Conservation (phyloP, 2,329 filamentous ascomycete species). For the Pseudogymnoascus sp. region DNA sequence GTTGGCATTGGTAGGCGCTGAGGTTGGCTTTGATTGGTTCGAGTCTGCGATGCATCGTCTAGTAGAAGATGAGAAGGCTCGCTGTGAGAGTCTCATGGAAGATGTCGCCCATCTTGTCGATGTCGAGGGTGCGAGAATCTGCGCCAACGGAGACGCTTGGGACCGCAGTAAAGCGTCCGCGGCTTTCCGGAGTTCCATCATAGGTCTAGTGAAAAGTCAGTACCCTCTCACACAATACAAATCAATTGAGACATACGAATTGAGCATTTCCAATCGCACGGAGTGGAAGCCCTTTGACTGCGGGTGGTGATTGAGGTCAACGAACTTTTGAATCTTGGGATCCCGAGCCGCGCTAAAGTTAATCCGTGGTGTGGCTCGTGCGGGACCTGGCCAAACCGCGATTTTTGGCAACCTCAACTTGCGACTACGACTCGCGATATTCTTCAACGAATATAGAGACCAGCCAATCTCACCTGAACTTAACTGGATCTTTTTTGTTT, state of each 20-base stretch:
- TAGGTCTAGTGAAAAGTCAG: conserved; percentile 2
- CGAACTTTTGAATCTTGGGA: conserved; percentile 9
- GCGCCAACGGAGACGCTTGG: conserved; percentile 21
- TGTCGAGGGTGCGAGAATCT: conserved; percentile 23
- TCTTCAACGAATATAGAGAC: background rate
- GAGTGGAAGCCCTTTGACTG: conserved; percentile 5
- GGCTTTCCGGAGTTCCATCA: conserved; percentile 30
- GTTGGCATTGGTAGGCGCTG: background rate
- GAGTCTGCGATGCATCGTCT: background rate
- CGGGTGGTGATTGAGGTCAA: background rate
- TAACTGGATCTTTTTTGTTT: background rate
- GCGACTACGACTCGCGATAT: background rate
- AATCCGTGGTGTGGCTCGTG: conserved; percentile 5
- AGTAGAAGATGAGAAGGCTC: conserved; percentile 5
- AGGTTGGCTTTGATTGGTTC: background rate
- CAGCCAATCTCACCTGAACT: background rate
- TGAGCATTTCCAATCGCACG: conserved; percentile 8
- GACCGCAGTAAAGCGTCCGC: conserved; percentile 26
- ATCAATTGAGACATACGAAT: conserved; percentile 4
- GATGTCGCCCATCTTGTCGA: conserved; percentile 15
- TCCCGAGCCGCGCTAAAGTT: conserved; percentile 1
- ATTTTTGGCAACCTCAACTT: background rate
- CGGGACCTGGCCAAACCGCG: background rate
- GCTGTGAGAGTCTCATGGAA: background rate
- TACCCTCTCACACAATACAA: background rate